Base-by-base conservation (phyloP, 2,329 filamentous ascomycete genomes). In the Exophiala sp. region DNA sequence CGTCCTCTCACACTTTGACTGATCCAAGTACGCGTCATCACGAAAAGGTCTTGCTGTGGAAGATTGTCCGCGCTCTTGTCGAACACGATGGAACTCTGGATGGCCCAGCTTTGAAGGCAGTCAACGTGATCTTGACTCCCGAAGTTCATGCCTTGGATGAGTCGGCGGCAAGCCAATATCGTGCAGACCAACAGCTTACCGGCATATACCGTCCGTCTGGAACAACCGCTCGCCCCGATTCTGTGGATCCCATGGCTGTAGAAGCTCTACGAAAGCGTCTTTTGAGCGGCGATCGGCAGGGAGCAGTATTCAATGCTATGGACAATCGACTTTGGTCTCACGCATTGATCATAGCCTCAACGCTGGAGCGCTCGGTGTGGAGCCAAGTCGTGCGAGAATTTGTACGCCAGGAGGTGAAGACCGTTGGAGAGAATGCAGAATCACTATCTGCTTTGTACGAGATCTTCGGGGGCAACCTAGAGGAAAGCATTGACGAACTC, bases 321-420 rank as follows among this genome's bases (percentile, higher is more conserved):
- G 94, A 99, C 69, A 91, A 91, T 69, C 84, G 91, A 45, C 76
- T 99, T 2, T 99, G 95, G 95, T 94, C 90, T 2, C 95, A 99
- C 69, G 95, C 94, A 2, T 88, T 99, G 80, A 78, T 99, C 16
- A 86, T 99, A 34, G 87, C 94, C 69, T 95, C 72, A 5, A 94
- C 89, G 1, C 77, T 88, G 44, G 88, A 89, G 18, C 78, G 76
- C 41, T 75, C 79, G 4, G 77, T 95, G 2, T 97, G 95, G 81
- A 95, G 91, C 69, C 89, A 95, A 67, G 91, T 99, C 21, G 84
- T 91, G 0, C 91, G 95, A 65, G 94, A 99, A 65, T 99, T 99
- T 65, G 87, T 99, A 14, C 87, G 91, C 62, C 91, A 95, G 65
- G 94, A 99, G 69, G 89, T 99, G 51, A 95, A 94, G 68, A 86